These are phyloP conservation scores for Imleria badia DNA, from an alignment of 768 basidiomycete genomes.

Conservation along the genomic window DNA sequence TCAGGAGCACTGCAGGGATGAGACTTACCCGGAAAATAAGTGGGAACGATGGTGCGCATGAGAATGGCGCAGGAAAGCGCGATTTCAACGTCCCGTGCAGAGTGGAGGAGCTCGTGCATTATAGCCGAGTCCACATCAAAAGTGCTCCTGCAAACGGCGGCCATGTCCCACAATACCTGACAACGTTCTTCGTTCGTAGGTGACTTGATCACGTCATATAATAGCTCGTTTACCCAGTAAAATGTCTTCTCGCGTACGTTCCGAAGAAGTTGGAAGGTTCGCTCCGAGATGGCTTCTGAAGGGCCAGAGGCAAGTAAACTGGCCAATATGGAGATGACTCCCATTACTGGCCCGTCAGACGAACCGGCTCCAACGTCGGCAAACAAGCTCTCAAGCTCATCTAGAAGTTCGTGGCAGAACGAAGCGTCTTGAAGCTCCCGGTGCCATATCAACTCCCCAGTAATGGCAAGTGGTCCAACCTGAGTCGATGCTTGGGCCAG, in stretches of 20 bases:
- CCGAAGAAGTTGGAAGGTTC: not conserved
- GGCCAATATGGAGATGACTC: not conserved
- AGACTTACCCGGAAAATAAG: not conserved
- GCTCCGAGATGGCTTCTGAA: not conserved
- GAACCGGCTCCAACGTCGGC: not conserved
- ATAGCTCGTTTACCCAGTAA: not conserved
- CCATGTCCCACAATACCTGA: not conserved
- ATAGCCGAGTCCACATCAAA: not conserved
- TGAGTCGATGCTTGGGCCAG: not conserved
- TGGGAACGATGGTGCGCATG: not conserved
- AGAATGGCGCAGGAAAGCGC: not conserved
- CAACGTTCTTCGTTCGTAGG: not conserved
- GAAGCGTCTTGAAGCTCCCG: not conserved
- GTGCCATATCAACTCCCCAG: not conserved
- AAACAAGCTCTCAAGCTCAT: not conserved
- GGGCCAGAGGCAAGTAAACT: not conserved
- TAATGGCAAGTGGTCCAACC: not conserved
- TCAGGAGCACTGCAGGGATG: not conserved
- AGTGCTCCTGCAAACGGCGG: not conserved
- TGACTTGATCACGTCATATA: not conserved
- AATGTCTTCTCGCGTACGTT: not conserved
- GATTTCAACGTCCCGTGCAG: not conserved
- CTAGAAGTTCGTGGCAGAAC: not conserved
- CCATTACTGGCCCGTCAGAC: no score
- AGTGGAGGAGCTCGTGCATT: not conserved